These are phyloP conservation scores for Chiua sp. DNA, from an alignment of 1,284 basidiomycete genomes.

Conservation along the genomic window DNA sequence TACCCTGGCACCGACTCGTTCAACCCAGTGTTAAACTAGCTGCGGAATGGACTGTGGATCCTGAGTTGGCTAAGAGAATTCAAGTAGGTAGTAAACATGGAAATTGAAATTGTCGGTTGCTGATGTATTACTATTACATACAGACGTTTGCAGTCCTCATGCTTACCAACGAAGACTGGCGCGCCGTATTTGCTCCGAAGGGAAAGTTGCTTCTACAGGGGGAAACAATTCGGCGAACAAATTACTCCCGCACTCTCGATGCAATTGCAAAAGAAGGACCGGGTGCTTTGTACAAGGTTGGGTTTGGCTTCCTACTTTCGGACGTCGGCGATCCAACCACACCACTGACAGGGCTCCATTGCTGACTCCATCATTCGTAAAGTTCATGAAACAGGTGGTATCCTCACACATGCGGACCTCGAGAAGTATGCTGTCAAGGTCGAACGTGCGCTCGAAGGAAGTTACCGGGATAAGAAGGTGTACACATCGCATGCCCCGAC, in stretches of 20 bases:
- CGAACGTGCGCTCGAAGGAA: slow-evolving; percentile 76
- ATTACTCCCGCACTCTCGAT: slow-evolving; percentile 71
- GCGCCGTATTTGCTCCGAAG: slow-evolving; percentile 78
- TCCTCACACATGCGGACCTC: slow-evolving; percentile 76
- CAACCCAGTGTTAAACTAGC: slow-evolving; percentile 79
- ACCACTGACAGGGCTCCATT: slow-evolving; percentile 62
- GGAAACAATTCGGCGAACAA: slow-evolving; percentile 71
- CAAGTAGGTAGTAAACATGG: slow-evolving; percentile 52
- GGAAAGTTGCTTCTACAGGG: slow-evolving; percentile 77
- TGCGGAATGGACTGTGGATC: slow-evolving; percentile 76
- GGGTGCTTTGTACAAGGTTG: slow-evolving; percentile 76
- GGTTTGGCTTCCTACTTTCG: slow-evolving; percentile 31
- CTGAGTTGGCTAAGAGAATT: slow-evolving; percentile 76
- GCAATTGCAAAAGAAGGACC: slow-evolving; percentile 72
- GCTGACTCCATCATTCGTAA: slow-evolving; percentile 77
- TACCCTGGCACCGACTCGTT: slow-evolving; percentile 82
- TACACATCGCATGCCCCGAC: slow-evolving; percentile 88
- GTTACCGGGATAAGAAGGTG: slow-evolving; percentile 78
- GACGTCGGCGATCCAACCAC: slow-evolving; percentile 11
- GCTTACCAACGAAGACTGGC: slow-evolving; percentile 81
- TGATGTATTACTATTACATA: slow-evolving; percentile 29
- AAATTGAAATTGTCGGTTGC: slow-evolving; percentile 15
- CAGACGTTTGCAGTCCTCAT: slow-evolving; percentile 67
- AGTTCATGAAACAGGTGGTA: slow-evolving; percentile 74
- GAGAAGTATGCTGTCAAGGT: slow-evolving; percentile 73